Percentiles rank a stretch among this genome's conserved stretches.
Evolutionary conservation across 345 rosid genomes (phyloP).

Genomic region (Dovyalis caffra): DNA sequence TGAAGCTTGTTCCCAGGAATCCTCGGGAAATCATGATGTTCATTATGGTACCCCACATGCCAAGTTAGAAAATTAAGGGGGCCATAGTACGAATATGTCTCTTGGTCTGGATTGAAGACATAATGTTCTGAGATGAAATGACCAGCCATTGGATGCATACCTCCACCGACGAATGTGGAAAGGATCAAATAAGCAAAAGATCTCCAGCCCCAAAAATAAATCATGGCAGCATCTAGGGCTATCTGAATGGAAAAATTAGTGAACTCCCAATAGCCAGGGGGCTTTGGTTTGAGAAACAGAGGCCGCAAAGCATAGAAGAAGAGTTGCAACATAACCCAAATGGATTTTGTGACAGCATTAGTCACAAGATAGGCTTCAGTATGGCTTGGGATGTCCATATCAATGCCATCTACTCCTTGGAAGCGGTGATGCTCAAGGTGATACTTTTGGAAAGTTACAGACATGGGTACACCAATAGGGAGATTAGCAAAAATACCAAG

Average conservation of each 20-base stretch:
- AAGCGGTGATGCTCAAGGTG: slow-evolving; percentile 90
- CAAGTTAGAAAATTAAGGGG: slow-evolving; percentile 76
- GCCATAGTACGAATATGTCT: slow-evolving; percentile 86
- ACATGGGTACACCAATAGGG: slow-evolving; percentile 90
- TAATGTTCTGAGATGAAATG: slow-evolving; percentile 92
- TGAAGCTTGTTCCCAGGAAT: slow-evolving; percentile 77
- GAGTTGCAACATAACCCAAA: slow-evolving; percentile 81
- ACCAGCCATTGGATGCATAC: slow-evolving; percentile 90
- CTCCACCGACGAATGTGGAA: slow-evolving; percentile 90
- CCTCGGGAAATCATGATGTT: slow-evolving; percentile 93
- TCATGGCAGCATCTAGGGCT: slow-evolving; percentile 48
- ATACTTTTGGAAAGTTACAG: slow-evolving; percentile 83
- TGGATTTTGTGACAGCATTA: slow-evolving; percentile 53
- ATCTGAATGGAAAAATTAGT: slow-evolving; percentile 55
- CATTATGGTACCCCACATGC: slow-evolving; percentile 88
- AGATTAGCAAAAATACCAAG: slow-evolving; percentile 87
- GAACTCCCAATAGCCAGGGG: slow-evolving; percentile 83
- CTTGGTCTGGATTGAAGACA: slow-evolving; percentile 74
- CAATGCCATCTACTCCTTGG: slow-evolving; percentile 83
- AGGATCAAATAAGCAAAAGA: slow-evolving; percentile 70
- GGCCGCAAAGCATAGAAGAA: slow-evolving; percentile 88
- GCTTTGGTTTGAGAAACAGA: slow-evolving; percentile 77
- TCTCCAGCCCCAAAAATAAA: slow-evolving; percentile 66
- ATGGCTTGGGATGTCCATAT: slow-evolving; percentile 77
- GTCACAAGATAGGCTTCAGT: slow-evolving; percentile 60